Evolutionary conservation across 352 stramenopile genomes (phyloP).

Genomic region (Phytophthora fragariae): DNA sequence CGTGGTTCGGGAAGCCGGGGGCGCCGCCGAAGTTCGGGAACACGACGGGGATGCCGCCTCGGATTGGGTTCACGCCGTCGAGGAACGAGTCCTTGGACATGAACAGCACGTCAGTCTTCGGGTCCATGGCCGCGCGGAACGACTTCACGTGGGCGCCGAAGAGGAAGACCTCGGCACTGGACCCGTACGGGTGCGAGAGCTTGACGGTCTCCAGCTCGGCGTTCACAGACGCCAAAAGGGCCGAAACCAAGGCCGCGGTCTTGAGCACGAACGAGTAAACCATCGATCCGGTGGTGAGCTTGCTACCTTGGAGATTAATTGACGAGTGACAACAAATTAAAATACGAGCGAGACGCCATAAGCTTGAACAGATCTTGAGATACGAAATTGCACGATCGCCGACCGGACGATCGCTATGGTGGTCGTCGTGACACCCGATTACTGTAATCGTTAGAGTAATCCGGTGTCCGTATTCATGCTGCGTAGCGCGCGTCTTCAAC

Average conservation of each 20-base stretch:
- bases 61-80: conserved; percentile 86
- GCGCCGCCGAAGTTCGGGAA: conserved; percentile 91
- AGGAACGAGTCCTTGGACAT: conserved; percentile 79
- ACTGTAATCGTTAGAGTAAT: background rate
- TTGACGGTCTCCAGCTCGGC: conserved; percentile 57
- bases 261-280: conserved; percentile 32
- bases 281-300: conserved; percentile 13
- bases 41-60: conserved; percentile 90
- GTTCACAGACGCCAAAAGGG: conserved; percentile 26
- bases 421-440: background rate
- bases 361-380: conserved; percentile 26
- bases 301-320: conserved; percentile 20
- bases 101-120: conserved; percentile 78
- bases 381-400: conserved; percentile 10
- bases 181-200: conserved; percentile 66
- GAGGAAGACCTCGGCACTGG: conserved; percentile 66
- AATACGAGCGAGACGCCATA: background rate
- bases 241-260: conserved; percentile 21
- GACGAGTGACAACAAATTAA: conserved; percentile 7
- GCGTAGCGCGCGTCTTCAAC: background rate
- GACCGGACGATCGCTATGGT: background rate
- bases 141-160: conserved; percentile 84
- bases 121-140: conserved; percentile 48
- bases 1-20: conserved; percentile 74
- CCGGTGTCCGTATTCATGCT: background rate